Conservation (phyloP, 805 yeast genomes). For the Yamadazyma olivae region DNA sequence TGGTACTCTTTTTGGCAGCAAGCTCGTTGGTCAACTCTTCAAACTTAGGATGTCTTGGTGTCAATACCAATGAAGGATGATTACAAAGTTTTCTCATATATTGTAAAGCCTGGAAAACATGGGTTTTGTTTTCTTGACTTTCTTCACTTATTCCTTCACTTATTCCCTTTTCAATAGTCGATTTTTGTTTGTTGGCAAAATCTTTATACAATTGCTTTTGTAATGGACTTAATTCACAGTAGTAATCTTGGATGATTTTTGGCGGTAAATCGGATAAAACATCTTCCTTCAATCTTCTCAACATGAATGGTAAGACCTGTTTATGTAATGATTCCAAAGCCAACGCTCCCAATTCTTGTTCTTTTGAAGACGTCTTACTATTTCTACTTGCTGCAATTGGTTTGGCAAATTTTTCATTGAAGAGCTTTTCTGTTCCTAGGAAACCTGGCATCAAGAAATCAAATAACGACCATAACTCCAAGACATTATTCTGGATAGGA, state of each 20-base stretch:
- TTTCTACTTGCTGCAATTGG: conserved; percentile 94
- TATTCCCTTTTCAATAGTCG: conserved; percentile 63
- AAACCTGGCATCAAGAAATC: conserved; percentile 99
- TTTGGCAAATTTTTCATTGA: conserved; percentile 94
- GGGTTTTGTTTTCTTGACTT: conserved; percentile 62
- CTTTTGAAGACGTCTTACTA: conserved; percentile 83
- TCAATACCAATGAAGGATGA: conserved; percentile 88
- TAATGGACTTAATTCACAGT: conserved; percentile 89
- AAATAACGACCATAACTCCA: conserved; percentile 96
- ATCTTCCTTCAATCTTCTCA: conserved; percentile 93
- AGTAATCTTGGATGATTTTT: conserved; percentile 95
- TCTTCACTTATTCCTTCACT: conserved; percentile 26
- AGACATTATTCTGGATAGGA: conserved; percentile 95
- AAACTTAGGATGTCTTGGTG: conserved; percentile 80
- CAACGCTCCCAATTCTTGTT: conserved; percentile 95
- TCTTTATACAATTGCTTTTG: conserved; percentile 87
- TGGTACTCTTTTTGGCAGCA: conserved; percentile 51
- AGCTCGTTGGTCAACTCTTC: conserved; percentile 63
- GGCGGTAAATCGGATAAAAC: conserved; percentile 96
- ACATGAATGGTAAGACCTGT: conserved; percentile 93
- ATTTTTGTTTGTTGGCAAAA: conserved; percentile 83
- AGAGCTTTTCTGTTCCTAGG: conserved; percentile 88
- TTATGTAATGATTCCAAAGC: conserved; percentile 95
- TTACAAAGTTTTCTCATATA: conserved; percentile 96
- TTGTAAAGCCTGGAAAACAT: conserved; percentile 95